A percentile compares a stretch with the other conserved stretches of the same genome.
phyloP scores from a whole-genome alignment of 192 early-diverging fungal genomes.

The Umbelopsis isabellina region DNA sequence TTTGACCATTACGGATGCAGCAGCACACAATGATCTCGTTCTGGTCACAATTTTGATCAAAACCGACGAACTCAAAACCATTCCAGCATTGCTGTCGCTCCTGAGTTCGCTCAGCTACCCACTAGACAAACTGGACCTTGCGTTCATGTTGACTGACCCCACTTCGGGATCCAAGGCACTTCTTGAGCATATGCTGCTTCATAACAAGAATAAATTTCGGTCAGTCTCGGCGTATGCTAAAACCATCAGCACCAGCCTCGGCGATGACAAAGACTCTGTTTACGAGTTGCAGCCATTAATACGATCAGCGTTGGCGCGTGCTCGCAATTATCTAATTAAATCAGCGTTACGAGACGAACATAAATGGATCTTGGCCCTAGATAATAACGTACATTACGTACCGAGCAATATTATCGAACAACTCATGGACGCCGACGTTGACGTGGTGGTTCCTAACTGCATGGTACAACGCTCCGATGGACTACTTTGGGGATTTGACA shows the following conservation, averaged over 20 bases:
- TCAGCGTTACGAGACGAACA: constrained; percentile 29
- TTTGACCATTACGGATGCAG: background rate
- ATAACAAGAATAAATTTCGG: background rate
- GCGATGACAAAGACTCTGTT: background rate
- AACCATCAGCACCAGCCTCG: background rate
- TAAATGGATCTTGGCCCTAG: constrained; percentile 68
- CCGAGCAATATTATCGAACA: constrained; percentile 52
- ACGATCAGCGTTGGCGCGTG: constrained; percentile 8
- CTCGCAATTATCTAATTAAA: constrained; percentile 23
- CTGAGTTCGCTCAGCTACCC: constrained; percentile 1
- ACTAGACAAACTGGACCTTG: background rate
- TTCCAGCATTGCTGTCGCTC: background rate
- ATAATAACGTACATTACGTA: constrained; percentile 57
- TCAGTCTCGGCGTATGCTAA: background rate
- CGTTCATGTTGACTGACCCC: background rate
- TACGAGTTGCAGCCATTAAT: constrained; percentile 25
- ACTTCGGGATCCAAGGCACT: background rate
- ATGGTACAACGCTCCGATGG: constrained; percentile 18
- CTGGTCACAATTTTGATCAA: background rate
- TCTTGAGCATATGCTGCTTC: background rate
- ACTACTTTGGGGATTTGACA: constrained; percentile 47
- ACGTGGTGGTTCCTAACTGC: constrained; percentile 61
- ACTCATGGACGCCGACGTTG: constrained; percentile 58
- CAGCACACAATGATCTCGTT: background rate
- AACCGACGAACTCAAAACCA: background rate